Base-by-base conservation (phyloP, 23 red algal species). In the Rhodosorus marinus region DNA sequence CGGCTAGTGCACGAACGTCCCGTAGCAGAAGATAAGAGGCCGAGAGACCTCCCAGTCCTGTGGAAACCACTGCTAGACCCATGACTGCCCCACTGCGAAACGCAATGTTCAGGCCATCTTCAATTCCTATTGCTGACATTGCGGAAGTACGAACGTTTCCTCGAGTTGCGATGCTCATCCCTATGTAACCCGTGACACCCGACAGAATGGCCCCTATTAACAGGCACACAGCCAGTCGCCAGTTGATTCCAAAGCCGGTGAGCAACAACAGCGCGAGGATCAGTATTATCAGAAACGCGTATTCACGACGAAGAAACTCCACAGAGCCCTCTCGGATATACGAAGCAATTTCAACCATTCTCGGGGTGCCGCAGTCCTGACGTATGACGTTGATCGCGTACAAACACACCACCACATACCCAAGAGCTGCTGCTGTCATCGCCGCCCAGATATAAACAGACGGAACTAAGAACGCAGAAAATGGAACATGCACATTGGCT, bases 1-100 rank as follows among this genome's bases (percentile, higher is more conserved):
- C 65, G 17, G 54, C 67, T 14, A 83, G 66, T 25, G 78, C 64
- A 23, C 67, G 55, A n/a, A 83, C 52, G 57, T 83, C 78, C 32
- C 26, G 35, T 33, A 73, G 54, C 58, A 83, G 60, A 25, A 83
- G 27, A 54, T 83, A 83, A 0, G 60, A 21, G 21, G 67, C 25
- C 3, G 58, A 54, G 5, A 68, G 27, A 0, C 57, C 67, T 57
- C 61, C 23, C 22, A 72, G 14, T 23, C 42, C 66, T 0, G 49
- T 46, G 59, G 59, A 41, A 2, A 64, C 47, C 28, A 73, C 55
- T 8, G 66, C 47, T n/a, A 73, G 21, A 52, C 31, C 54, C 21
- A 83, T 62, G 0, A 57, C 48, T 6, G 54, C 26, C 11, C 62
- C 78, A 1, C 56, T n/a, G 7, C 68, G 68, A 34, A 74, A 74